Conservation (phyloP, 139 green algal species). For the Haematococcus sp. region DNA sequence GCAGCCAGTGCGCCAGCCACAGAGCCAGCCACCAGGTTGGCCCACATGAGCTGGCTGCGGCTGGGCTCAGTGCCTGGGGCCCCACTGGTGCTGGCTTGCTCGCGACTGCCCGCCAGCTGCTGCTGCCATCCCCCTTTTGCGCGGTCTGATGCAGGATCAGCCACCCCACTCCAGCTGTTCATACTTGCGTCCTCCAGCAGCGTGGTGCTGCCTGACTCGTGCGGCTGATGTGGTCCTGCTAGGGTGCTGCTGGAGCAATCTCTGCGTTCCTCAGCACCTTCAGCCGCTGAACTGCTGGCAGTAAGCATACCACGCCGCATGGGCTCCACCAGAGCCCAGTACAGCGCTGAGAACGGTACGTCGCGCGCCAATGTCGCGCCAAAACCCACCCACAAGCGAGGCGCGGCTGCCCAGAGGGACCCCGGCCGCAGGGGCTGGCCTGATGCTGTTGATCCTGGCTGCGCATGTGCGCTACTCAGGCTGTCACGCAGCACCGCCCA, state of each 20-base stretch:
- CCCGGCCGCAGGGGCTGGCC: too few relatives aligned
- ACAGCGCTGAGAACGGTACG: conserved; percentile 92
- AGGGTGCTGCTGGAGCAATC: not conserved
- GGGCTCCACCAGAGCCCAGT: conserved; percentile 87
- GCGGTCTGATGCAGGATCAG: too few relatives aligned
- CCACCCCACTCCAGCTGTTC: too few relatives aligned
- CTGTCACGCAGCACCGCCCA: not conserved
- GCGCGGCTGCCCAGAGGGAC: conserved; percentile 22
- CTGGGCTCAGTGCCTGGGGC: not conserved
- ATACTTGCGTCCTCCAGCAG: too few relatives aligned
- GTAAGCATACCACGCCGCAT: conserved; percentile 54
- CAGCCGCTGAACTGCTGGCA: not conserved
- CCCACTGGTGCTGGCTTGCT: not conserved
- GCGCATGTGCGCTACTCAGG: not conserved
- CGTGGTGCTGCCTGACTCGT: too few relatives aligned
- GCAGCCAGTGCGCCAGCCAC: conserved; percentile 72
- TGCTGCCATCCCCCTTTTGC: conserved; percentile 5
- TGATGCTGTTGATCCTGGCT: not conserved
- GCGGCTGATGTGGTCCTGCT: not conserved
- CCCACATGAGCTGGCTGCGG: conserved; percentile 45
- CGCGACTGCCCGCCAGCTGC: not conserved
- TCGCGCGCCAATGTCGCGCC: conserved; percentile 82
- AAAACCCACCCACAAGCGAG: conserved; percentile 73
- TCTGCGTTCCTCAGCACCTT: not conserved
- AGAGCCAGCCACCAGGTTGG: conserved; percentile 60